Percentiles rank a stretch among this genome's conserved stretches.
phyloP scores from a whole-genome alignment of 257 asterid genomes.

The Solanum ossicruentum region DNA sequence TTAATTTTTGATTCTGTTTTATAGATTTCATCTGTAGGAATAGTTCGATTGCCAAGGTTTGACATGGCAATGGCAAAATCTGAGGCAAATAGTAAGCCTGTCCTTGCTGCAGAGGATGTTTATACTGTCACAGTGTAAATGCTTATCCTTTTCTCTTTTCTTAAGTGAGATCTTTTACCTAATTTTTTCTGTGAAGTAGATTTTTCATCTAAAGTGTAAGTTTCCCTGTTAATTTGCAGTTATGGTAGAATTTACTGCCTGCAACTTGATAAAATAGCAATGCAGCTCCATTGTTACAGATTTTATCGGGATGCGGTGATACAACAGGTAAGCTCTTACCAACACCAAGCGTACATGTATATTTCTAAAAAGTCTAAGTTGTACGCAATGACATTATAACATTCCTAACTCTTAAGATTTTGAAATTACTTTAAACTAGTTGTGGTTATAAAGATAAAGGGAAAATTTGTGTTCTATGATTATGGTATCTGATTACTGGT shows the following conservation, averaged over 20 bases:
- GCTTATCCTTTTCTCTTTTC: not conserved
- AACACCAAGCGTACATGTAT: not conserved
- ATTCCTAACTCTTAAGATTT: not conserved
- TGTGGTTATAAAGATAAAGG: not conserved
- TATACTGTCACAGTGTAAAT: conserved; percentile 75
- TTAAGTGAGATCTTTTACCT: not conserved
- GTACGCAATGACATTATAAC: not conserved
- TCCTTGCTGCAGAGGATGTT: conserved; percentile 82
- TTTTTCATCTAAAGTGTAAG: not conserved
- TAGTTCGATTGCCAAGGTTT: conserved; percentile 76
- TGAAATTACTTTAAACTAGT: not conserved
- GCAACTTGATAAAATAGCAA: conserved; percentile 84
- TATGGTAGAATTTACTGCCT: conserved; percentile 97
- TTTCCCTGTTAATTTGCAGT: conserved; percentile 35
- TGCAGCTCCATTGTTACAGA: conserved; percentile 73
- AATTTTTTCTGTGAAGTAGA: not conserved
- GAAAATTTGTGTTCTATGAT: not conserved
- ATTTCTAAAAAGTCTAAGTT: not conserved
- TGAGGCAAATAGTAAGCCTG: conserved; percentile 64
- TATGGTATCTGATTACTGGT: not conserved
- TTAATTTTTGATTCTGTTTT: conserved; percentile 8
- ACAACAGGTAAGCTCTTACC: conserved; percentile 53
- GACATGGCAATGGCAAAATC: conserved; percentile 82
- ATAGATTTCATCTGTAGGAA: conserved; percentile 88
- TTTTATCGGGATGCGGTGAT: conserved; percentile 92